These are phyloP conservation scores for Colletotrichum magnum DNA, from an alignment of 2,329 filamentous ascomycete genomes.

Conservation along the genomic window DNA sequence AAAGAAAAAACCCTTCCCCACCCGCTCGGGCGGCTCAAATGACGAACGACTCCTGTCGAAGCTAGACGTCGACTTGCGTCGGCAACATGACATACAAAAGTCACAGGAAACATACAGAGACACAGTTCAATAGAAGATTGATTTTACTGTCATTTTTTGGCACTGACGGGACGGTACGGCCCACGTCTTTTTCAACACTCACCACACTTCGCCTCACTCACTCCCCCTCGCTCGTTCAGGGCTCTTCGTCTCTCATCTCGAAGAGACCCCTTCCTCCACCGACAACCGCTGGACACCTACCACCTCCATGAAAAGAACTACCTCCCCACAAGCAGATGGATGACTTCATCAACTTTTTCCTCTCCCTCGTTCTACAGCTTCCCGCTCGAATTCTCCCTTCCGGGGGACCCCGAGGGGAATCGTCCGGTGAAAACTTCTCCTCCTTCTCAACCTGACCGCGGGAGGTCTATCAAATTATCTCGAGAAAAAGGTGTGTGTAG, in stretches of 20 bases:
- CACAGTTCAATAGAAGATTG: too few species aligned
- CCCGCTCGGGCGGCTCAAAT: too few species aligned
- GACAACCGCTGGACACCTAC: background rate
- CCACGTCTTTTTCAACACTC: slow-evolving; percentile 22
- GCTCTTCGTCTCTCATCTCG: background rate
- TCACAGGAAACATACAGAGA: too few species aligned
- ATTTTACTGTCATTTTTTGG: background rate
- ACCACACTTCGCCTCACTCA: background rate
- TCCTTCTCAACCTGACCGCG: slow-evolving; percentile 17
- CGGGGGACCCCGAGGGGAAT: too few species aligned
- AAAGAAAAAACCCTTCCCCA: background rate
- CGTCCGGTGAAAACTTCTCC: too few species aligned
- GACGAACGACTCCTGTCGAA: too few species aligned
- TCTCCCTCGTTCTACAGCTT: background rate
- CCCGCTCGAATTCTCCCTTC: background rate
- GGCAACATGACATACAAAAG: too few species aligned
- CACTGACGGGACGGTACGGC: slow-evolving; percentile 9
- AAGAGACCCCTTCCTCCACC: background rate
- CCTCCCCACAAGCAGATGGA: slow-evolving; percentile 33
- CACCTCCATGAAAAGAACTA: slow-evolving; percentile 10
- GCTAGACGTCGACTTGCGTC: too few species aligned
- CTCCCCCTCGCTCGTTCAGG: background rate
- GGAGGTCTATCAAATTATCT: slow-evolving; percentile 31
- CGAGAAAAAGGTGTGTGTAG: too few species aligned
- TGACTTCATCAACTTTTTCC: slow-evolving; percentile 13